Conservation (phyloP, 2,329 filamentous ascomycete genomes). For the Trichoderma atroviride region DNA sequence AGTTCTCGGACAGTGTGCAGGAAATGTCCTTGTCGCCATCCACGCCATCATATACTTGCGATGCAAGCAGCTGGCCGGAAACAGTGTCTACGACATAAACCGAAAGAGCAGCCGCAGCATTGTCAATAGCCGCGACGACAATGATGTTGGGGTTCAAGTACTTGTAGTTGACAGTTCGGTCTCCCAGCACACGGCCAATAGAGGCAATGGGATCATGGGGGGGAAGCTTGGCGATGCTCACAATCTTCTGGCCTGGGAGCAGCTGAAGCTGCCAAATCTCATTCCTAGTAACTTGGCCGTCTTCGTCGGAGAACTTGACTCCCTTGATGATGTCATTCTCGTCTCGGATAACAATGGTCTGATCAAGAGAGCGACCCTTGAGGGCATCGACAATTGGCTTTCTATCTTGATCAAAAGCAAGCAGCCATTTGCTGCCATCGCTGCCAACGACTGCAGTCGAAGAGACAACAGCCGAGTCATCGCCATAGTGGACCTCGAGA, state of each 20-base stretch:
- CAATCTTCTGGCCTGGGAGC: constrained; percentile 66
- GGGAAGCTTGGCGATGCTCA: constrained; percentile 68
- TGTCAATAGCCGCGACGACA: constrained; percentile 70
- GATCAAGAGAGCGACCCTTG: constrained; percentile 50
- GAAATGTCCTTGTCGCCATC: constrained; percentile 74
- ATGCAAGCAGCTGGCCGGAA: constrained; percentile 77
- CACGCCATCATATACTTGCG: constrained; percentile 70
- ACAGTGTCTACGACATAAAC: constrained; percentile 84
- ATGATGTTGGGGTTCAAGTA: constrained; percentile 88
- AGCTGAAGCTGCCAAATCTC: constrained; percentile 75
- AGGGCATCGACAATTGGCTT: constrained; percentile 50
- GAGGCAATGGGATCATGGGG: constrained; percentile 87
- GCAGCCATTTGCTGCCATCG: constrained; percentile 54
- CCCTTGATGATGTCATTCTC: constrained; percentile 56
- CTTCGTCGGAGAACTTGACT: constrained; percentile 52
- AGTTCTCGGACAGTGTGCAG: constrained; percentile 87
- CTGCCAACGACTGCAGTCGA: constrained; percentile 58
- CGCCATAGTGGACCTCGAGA: constrained; percentile 43
- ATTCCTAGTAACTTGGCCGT: constrained; percentile 47
- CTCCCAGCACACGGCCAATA: constrained; percentile 89
- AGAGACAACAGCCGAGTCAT: constrained; percentile 30
- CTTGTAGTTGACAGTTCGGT: constrained; percentile 95
- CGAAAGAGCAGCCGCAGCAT: constrained; percentile 61
- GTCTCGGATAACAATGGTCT: constrained; percentile 58
- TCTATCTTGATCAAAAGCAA: constrained; percentile 56